Evolutionary conservation across 345 rosid genomes (phyloP), one percentile per base, ranked within the genome.

Genomic region (Punica granatum): DNA sequence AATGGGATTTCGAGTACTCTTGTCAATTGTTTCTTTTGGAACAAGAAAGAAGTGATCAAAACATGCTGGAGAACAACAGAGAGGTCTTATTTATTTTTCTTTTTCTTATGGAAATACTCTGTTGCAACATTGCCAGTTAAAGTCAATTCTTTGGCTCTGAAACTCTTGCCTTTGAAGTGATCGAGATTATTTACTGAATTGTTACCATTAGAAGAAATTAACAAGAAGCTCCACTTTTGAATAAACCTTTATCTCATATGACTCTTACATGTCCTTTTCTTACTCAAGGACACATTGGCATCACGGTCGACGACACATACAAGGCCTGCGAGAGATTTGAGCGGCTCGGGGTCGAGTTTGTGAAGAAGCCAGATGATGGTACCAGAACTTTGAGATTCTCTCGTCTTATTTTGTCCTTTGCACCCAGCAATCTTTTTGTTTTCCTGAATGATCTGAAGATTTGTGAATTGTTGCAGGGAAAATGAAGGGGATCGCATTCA

Each of bases 241-340:
- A 15, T 37, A 41, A 11, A 15, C 10, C 6, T 41, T 16, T 36
- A 33, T 5, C 66, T 35, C 14, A 21, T 16, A 8, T 12, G 36
- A 35, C 49, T 30, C 60, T 23, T 34, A 32, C 49, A 6, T 67
- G 21, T 71, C 30, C 58, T 68, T 23, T n/a, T 63, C 70, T 73
- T 70, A 79, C 32, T 30, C 19, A 43, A 91, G 99, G 99, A 51
- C 97, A 94, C 73, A 89, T 94, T 7, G 99, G 99, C 65, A 80
- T 91, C 69, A 89, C 99, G 4, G 98, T 94, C 73, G 96, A 91
- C 79, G 96, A 91, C 71, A 85, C 87, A 19, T 81, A 78, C 89
- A 86, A 91, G 84, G 99, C 98, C 69, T 91, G 99, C 48, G 97
- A 86, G 82, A 85, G 97, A 79, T 94, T 94, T 75, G 89, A 88